These are phyloP conservation scores for Juglanconis oblonga DNA, from an alignment of 2,329 filamentous ascomycete species.

Conservation along the genomic window DNA sequence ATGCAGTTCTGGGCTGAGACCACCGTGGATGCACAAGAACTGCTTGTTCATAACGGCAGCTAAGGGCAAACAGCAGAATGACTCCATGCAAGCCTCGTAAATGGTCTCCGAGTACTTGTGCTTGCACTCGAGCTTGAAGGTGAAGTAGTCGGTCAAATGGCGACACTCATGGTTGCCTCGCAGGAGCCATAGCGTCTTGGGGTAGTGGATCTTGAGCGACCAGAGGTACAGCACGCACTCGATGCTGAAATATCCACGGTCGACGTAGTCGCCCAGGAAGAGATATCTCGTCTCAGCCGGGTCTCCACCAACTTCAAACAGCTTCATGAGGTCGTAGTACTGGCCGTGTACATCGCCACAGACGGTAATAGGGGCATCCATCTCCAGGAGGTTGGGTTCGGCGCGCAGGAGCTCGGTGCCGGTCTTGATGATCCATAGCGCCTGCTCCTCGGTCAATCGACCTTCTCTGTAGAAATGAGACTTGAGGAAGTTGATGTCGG, in stretches of 20 bases:
- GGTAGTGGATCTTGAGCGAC: slow-evolving; percentile 98
- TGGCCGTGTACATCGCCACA: slow-evolving; percentile 98
- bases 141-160: slow-evolving; percentile 99
- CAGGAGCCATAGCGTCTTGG: slow-evolving; percentile 93
- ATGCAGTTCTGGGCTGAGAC: slow-evolving; percentile 91
- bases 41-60: slow-evolving; percentile 99
- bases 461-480: slow-evolving; percentile 98
- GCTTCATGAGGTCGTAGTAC: slow-evolving; percentile 99
- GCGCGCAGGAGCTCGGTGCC: slow-evolving; percentile 83
- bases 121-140: slow-evolving; percentile 99
- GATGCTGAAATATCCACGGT: slow-evolving; percentile 98
- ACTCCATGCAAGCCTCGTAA: slow-evolving; percentile 98
- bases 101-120: slow-evolving; percentile 97
- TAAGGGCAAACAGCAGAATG: slow-evolving; percentile 89
- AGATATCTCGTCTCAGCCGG: slow-evolving; percentile 94
- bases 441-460: slow-evolving; percentile 94
- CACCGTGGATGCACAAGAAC: slow-evolving; percentile 97
- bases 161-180: slow-evolving; percentile 98
- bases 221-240: slow-evolving; percentile 98
- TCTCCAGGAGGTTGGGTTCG: slow-evolving; percentile 95
- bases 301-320: slow-evolving; percentile 97
- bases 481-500: slow-evolving; percentile 91
- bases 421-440: slow-evolving; percentile 87
- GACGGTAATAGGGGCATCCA: slow-evolving; percentile 98
- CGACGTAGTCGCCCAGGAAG: slow-evolving; percentile 96